Conservation (phyloP, 2,329 filamentous ascomycete species). For the Neofusicoccum kwambonambiense region DNA sequence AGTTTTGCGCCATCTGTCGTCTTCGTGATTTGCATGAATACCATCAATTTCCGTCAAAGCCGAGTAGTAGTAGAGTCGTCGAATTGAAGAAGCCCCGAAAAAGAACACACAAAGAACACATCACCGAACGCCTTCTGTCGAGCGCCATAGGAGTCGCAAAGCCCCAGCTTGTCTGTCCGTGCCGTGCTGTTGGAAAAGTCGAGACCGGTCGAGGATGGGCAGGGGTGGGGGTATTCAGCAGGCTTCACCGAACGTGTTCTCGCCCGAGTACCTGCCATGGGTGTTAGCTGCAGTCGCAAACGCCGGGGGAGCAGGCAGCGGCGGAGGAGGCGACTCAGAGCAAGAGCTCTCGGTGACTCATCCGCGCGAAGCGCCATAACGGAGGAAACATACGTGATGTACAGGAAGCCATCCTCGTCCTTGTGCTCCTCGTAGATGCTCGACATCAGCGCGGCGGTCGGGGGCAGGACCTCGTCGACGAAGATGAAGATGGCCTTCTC, state of each 20-base stretch:
- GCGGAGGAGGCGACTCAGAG: not conserved
- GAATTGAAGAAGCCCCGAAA: conserved; percentile 16
- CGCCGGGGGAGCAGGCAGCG: not conserved
- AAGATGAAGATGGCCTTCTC: conserved; percentile 99
- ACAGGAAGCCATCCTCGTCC: conserved; percentile 83
- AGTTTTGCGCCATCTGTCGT: not conserved
- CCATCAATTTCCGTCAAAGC: conserved; percentile 14
- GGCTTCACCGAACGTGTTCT: conserved; percentile 86
- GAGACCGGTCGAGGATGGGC: conserved; percentile 8
- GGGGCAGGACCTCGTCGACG: conserved; percentile 95
- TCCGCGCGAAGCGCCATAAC: not conserved
- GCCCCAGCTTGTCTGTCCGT: conserved; percentile 2
- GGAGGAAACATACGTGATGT: conserved; percentile 74
- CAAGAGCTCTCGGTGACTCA: not conserved
- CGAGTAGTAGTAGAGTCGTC: not conserved
- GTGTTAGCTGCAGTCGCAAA: conserved; percentile 9
- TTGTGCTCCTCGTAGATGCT: conserved; percentile 99
- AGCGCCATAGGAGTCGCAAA: conserved; percentile 13
- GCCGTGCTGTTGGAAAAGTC: conserved; percentile 6
- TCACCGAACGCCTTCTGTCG: conserved; percentile 28
- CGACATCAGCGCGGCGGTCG: conserved; percentile 96
- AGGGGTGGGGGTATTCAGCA: conserved; percentile 10
- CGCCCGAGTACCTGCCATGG: conserved; percentile 75
- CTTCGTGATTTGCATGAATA: not conserved
- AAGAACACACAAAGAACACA: conserved; percentile 24